Percentiles rank a stretch among this genome's conserved stretches.
These are phyloP conservation scores for Sporothrix sp. DNA, from an alignment of 2,329 filamentous ascomycete genomes.

Conservation along the genomic window DNA sequence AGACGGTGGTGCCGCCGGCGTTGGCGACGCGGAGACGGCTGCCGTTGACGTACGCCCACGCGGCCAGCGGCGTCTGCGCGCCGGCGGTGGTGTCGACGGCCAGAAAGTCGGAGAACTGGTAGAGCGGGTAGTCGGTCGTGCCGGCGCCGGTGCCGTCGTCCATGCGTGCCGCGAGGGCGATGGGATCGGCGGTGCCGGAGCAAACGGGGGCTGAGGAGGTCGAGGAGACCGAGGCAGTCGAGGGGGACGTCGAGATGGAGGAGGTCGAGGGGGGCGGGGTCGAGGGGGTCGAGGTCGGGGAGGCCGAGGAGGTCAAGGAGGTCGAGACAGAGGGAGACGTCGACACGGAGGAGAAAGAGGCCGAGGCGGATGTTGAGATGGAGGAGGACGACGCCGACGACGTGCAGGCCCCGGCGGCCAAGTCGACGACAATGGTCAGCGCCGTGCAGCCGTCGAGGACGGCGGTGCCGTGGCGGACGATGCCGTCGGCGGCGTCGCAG, in stretches of 20 bases:
- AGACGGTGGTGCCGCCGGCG: not conserved
- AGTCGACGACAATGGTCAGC: not conserved
- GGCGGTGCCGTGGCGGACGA: not conserved
- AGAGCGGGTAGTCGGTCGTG: not conserved
- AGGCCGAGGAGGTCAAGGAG: not conserved
- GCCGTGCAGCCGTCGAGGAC: not conserved
- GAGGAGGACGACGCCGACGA: not conserved
- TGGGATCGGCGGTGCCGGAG: no score
- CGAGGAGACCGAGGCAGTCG: no score
- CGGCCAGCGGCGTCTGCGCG: not conserved
- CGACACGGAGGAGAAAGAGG: not conserved
- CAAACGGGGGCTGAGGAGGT: not conserved
- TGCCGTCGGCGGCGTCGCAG: not conserved
- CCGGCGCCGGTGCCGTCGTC: no score
- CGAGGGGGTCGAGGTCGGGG: not conserved
- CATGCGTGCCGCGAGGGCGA: no score
- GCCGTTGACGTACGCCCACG: not conserved
- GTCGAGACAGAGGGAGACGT: not conserved
- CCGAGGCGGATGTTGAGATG: not conserved
- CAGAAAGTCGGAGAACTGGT: not conserved
- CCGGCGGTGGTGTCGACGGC: not conserved
- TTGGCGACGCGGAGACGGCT: not conserved
- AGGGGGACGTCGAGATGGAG: not conserved
- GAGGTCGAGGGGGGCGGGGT: not conserved
- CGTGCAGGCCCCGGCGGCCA: not conserved